Base-by-base conservation (phyloP, 441 rosid species). In the Arabidopsis hybrid region DNA sequence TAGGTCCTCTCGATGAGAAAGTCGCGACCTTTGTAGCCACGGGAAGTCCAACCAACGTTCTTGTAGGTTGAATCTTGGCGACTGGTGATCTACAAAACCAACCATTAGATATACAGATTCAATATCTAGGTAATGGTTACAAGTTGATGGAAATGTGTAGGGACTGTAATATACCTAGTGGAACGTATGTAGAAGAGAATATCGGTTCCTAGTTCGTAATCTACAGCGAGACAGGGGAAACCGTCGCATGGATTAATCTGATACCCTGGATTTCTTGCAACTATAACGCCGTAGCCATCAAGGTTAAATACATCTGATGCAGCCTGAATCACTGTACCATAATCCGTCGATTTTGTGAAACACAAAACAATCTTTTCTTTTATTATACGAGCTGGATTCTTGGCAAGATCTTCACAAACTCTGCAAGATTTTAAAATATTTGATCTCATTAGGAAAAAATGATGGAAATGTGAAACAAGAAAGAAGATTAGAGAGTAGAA, bases 1-100 rank as follows among this genome's bases (percentile, higher is more conserved):
- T 83, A 16, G 86, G 88, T 35, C 88, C 88, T 60, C 81, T 73
- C 1, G 83, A 83, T 7, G 88, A 85, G 74, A 85, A 85, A 7
- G 38, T 16, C 0, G 86, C 86, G 0, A 80, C 83, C 39, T 71
- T 76, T 47, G 85, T 80, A 3, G 74, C 72, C 0, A 81, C 61
- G 0, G 73, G 81, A n/a, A 56, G 65, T 66, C 81, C 83, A 0
- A 76, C 26, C 0, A 72, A 56, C 31, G 86, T 81, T 67, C 34
- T 65, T n/a, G 84, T 59, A 67, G 81, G 75, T 55, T 71, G 80
- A n/a, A 85, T 60, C 67, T 73, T 81, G 12, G 77, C 81, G 4
- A 42, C 21, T 0, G 85, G 81, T 4, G 72, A 78, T 32, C 86
- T 85, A 36, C 7, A 9, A 10, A 32, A 64, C 38, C 2, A 55